Percentiles rank a stretch among this genome's conserved stretches.
Conservation (phyloP, 2,329 filamentous ascomycete genomes). For the Penicillium sp. region DNA sequence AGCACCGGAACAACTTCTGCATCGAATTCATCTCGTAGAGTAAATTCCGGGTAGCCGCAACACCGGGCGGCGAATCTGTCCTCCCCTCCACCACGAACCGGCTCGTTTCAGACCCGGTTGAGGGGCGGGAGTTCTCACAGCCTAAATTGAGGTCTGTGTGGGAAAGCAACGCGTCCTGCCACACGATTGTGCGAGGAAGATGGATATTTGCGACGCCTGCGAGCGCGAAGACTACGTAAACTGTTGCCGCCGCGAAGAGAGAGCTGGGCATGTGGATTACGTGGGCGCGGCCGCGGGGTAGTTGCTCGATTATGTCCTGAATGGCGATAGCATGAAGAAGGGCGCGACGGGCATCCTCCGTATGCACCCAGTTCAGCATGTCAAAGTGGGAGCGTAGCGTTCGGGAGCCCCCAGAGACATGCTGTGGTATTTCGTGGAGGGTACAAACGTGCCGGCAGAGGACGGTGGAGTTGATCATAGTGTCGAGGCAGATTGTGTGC, state of each 20-base stretch:
- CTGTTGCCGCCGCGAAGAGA: slow-evolving; percentile 50
- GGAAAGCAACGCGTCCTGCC: slow-evolving; percentile 46
- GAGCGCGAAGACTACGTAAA: slow-evolving; percentile 49
- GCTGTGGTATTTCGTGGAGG: slow-evolving; percentile 44
- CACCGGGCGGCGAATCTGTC: slow-evolving; percentile 26
- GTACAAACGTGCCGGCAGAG: slow-evolving; percentile 48
- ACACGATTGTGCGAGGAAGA: slow-evolving; percentile 47
- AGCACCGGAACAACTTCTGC: slow-evolving; percentile 52
- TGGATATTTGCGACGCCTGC: slow-evolving; percentile 44
- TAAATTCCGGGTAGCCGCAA: slow-evolving; percentile 43
- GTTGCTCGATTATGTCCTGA: slow-evolving; percentile 52
- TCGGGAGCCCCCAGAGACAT: slow-evolving; percentile 43
- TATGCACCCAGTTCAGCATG: slow-evolving; percentile 44
- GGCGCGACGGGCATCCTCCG: slow-evolving; percentile 46
- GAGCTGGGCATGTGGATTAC: slow-evolving; percentile 53
- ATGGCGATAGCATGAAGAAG: slow-evolving; percentile 52
- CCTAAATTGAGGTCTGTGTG: slow-evolving; percentile 35
- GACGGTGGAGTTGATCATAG: slow-evolving; percentile 46
- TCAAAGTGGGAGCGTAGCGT: slow-evolving; percentile 39
- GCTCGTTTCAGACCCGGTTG: slow-evolving; percentile 42
- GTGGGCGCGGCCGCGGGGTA: slow-evolving; percentile 51
- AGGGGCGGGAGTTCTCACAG: slow-evolving; percentile 29
- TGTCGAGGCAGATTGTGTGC: slow-evolving; percentile 52
- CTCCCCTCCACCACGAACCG: slow-evolving; percentile 42
- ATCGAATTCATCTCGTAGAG: slow-evolving; percentile 55